Evolutionary conservation across 2,329 filamentous ascomycete species (phyloP), one percentile per base, ranked within the genome.

Genomic region (Ophiostoma novo-ulmi): DNA sequence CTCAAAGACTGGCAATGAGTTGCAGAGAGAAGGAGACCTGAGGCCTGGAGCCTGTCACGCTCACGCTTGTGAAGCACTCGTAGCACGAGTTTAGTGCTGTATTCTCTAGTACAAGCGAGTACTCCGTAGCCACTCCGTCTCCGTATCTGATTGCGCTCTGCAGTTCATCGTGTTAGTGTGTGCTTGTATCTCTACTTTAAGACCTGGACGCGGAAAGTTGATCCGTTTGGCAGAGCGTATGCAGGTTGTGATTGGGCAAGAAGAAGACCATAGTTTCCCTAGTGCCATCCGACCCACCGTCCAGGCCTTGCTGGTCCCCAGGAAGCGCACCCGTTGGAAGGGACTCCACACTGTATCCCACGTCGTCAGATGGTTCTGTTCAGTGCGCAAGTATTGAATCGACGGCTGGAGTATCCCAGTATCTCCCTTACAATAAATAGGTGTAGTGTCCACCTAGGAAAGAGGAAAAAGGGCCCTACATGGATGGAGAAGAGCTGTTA

Each of bases 141-240:
- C 11, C n/a, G 52, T 58, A 38, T 64, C 61, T 65, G 63, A 65
- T 65, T 65, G 36, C 63, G 63, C 63, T 65, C 61, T 39, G 63
- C 63, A 41, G 52, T 58, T 31, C 52, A 58, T 22, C 52, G 52
- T 58, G 52, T 36, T 65, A 65, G 63, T 36, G 63, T 65, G 36
- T 65, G 35, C 35, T 65, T 39, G 58, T 36, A 48, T 17, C 44
- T 58, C 10, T 58, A 58, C n/a, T 26, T 31, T 58, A 22, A 22
- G 52, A 58, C 52, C 52, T 31, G 52, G 52, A 38, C 20, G 36
- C 35, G 36, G 63, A 65, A 36, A 39, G 36, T 65, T 65, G 63
- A 22, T 65, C 36, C 63, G 63, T n/a, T 65, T 65, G 63, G 63
- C 1, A 64, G 31, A 64, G 31, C 52, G 17, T 14, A 1, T 64